These are phyloP conservation scores for Ganoderma multipileum DNA, from an alignment of 1,284 basidiomycete species.

Conservation along the genomic window DNA sequence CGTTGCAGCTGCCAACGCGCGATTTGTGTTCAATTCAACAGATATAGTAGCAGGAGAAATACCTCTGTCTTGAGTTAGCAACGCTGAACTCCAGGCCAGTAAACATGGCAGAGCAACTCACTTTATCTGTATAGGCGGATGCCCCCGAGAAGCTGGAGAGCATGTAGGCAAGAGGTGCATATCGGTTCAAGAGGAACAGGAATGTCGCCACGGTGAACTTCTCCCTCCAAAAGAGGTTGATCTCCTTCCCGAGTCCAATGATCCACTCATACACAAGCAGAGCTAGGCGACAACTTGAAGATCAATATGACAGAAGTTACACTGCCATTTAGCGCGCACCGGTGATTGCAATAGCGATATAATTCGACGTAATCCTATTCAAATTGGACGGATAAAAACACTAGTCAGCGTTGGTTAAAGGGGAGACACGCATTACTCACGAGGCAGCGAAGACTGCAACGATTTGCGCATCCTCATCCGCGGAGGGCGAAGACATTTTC, in stretches of 20 bases:
- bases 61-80: conserved; percentile 1
- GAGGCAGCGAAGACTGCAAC: not conserved
- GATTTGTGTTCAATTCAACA: not conserved
- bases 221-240: conserved; percentile 20
- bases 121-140: not conserved
- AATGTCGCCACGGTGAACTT: conserved; percentile 7
- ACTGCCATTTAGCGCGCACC: not conserved
- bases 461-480: not conserved
- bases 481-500: not conserved
- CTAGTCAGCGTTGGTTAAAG: not conserved
- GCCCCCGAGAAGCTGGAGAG: not conserved
- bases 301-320: not conserved
- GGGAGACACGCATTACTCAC: not conserved
- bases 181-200: conserved; percentile 21
- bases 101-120: not conserved
- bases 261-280: conserved; percentile 18
- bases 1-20: conserved; percentile 8
- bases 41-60: not conserved
- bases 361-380: not conserved
- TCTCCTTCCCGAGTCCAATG: conserved; percentile 19
- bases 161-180: conserved; percentile 9
- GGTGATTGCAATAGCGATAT: not conserved
- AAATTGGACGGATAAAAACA: not conserved
- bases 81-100: not conserved
- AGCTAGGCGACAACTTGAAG: conserved; percentile 7